Conservation (phyloP, 345 rosid species). For the Hibiscus trionum region DNA sequence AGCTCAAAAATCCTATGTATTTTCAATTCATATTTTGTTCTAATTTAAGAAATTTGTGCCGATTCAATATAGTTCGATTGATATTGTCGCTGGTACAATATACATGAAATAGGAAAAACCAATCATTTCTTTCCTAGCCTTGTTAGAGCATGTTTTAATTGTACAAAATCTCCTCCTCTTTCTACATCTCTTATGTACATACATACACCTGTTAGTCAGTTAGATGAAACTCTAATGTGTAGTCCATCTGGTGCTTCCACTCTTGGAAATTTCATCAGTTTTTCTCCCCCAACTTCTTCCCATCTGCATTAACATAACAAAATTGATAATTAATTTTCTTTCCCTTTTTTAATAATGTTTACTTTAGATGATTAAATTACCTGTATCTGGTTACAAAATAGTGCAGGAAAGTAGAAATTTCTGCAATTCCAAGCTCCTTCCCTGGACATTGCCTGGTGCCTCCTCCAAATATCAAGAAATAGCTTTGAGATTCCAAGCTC, state of each 20-base stretch:
- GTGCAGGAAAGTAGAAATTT: constrained; percentile 84
- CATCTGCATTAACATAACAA: constrained; percentile 45
- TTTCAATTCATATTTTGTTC: no score
- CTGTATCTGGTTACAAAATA: constrained; percentile 84
- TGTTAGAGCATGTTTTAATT: background rate
- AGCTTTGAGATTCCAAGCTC: constrained; percentile 25
- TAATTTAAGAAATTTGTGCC: no score
- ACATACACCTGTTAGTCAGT: constrained; percentile 17
- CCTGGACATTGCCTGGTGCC: constrained; percentile 95
- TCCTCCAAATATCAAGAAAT: constrained; percentile 71
- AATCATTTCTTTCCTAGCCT: background rate
- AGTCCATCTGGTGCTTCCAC: constrained; percentile 88
- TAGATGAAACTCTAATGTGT: constrained; percentile 53
- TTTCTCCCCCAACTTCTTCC: constrained; percentile 76
- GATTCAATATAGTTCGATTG: no score
- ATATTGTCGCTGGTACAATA: no score
- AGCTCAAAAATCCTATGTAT: no score
- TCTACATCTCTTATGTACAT: constrained; percentile 5
- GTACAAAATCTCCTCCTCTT: background rate
- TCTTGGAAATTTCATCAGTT: constrained; percentile 75
- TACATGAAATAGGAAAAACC: background rate
- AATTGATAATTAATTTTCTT: no score
- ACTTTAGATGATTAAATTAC: constrained; percentile 19
- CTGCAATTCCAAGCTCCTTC: constrained; percentile 83
- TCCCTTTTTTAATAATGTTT: background rate